Base-by-base conservation (phyloP, 1,284 basidiomycete species). In the Ustilago trichophora region DNA sequence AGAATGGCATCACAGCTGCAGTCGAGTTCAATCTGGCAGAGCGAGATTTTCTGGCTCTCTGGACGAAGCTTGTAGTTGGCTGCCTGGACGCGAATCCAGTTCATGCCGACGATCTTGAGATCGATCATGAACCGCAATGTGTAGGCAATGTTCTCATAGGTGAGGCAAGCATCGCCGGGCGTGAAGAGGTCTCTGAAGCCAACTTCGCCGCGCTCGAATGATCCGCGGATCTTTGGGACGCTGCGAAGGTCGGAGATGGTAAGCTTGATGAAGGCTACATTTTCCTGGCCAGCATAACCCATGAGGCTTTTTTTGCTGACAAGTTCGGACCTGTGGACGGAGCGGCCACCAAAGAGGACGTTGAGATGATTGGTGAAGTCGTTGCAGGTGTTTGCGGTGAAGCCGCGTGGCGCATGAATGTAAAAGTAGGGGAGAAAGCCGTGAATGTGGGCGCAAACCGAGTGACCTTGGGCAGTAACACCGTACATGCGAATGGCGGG, bases 41-140 rank as follows among this genome's bases (percentile, higher is more conserved):
- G 68, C 11, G 79, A 80, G 12, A 75, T 43, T 42, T 69, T 66
- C 13, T 54, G 53, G 15, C 45, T 58, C 18, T 72, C 66, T 2
- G 57, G 50, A 8, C 77, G 76, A 16, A 80, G 37, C 37, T 69
- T 69, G 67, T 81, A 81, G 32, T 71, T 54, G 36, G 71, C 76
- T 6, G 77, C 52, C 25, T 68, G 53, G 35, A 80, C 51, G 15
- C 72, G 54, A 21, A 81, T 64, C 79, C 79, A 81, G 51, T 79
- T 81, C 79, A 81, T 81, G 16, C 79, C 79, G 35, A 81, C 77
- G 41, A 81, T 78, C 49, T 78, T 60, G 32, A 57, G 60, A 45
- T 81, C 79, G 63, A 81, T 79, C 79, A 81, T 81, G 67, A 81
- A 81, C 33, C 79, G 75, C 19, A 81, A 45, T 0, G 78, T 70